Evolutionary conservation across 257 asterid species (phyloP).

Genomic region (Verbascum thapsus): DNA sequence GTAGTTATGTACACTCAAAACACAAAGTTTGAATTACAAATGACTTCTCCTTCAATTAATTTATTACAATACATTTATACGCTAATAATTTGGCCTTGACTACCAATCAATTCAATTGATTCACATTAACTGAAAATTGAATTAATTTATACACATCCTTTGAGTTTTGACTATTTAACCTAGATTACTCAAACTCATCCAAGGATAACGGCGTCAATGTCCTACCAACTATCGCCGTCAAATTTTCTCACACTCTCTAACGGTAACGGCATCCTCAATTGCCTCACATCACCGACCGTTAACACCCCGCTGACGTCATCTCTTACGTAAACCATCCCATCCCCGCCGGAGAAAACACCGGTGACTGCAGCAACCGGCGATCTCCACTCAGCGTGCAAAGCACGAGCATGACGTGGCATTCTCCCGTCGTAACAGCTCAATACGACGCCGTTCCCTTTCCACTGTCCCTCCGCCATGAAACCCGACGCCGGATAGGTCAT

Average conservation of each 20-base stretch:
- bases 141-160: too few species aligned
- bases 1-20: too few species aligned
- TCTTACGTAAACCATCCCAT: conserved; percentile 57
- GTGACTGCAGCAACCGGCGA: conserved; percentile 27
- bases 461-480: conserved; percentile 48
- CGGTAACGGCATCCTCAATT: conserved; percentile 65
- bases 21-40: too few species aligned
- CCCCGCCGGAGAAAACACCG: conserved; percentile 35
- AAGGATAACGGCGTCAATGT: conserved; percentile 70
- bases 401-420: conserved; percentile 54
- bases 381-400: conserved; percentile 67
- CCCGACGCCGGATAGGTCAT: conserved; percentile 23
- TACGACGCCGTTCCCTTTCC: conserved; percentile 47
- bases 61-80: too few species aligned
- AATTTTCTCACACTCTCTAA: conserved; percentile 43
- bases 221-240: conserved; percentile 73
- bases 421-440: conserved; percentile 67
- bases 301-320: conserved; percentile 57
- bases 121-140: too few species aligned
- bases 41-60: too few species aligned
- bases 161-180: conserved; percentile 4
- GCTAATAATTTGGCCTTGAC: too few species aligned
- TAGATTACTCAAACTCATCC: conserved; percentile 42
- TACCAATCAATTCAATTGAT: too few species aligned
- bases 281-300: conserved; percentile 83